Evolutionary conservation across 306 rosid genomes (phyloP).

Genomic region (Neltuma alba): DNA sequence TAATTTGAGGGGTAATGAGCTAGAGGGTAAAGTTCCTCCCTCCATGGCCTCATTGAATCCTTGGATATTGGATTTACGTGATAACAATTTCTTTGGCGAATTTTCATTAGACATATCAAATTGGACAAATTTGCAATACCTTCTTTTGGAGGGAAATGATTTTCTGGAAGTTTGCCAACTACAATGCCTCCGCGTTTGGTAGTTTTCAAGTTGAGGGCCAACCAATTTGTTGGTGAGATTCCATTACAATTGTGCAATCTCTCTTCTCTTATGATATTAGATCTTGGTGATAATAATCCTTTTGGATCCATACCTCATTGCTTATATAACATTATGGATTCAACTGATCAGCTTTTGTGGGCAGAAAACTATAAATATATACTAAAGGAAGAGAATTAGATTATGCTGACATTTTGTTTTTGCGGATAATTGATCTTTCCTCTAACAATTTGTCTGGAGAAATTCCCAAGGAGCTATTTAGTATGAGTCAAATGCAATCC

Average conservation of each 20-base stretch:
- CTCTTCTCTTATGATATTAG: not conserved
- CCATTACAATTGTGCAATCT: not conserved
- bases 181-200: not conserved
- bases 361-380: no score
- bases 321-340: not conserved
- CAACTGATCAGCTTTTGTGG: no score
- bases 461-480: conserved; percentile 30
- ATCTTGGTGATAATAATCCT: not conserved
- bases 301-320: not conserved
- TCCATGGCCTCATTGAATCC: not conserved
- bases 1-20: not conserved
- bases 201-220: not conserved
- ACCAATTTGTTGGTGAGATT: not conserved
- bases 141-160: not conserved
- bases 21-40: not conserved
- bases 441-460: conserved; percentile 27
- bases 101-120: not conserved
- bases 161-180: not conserved
- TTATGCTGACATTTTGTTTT: not conserved
- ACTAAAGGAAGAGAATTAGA: not conserved
- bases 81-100: not conserved
- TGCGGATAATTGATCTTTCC: conserved; percentile 3
- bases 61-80: not conserved
- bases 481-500: not conserved
- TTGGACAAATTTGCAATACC: not conserved